These are phyloP conservation scores for Diaporthe velutina DNA, from an alignment of 2,329 filamentous ascomycete species.

Conservation along the genomic window DNA sequence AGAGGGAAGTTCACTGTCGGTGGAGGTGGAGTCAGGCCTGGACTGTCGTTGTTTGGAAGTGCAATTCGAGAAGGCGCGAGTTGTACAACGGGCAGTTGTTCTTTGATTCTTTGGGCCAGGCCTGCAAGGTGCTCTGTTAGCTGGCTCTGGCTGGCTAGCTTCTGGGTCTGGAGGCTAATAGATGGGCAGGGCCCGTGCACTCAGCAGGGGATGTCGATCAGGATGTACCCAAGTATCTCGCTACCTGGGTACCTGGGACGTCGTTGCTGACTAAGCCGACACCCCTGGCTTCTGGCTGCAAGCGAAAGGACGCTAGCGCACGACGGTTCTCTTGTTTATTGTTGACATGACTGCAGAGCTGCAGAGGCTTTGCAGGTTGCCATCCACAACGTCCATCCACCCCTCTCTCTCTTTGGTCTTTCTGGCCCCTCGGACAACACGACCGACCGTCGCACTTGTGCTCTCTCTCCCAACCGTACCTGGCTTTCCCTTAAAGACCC, in stretches of 20 bases:
- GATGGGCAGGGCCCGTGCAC: slow-evolving; percentile 4
- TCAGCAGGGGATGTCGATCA: neutral
- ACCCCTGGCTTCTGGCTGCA: neutral
- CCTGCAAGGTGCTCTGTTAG: neutral
- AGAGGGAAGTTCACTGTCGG: neutral
- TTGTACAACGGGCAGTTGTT: neutral
- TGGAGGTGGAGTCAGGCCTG: neutral
- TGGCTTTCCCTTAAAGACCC: slow-evolving; percentile 9
- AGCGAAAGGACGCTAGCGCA: slow-evolving; percentile 4
- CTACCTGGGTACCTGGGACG: neutral
- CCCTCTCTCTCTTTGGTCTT: neutral
- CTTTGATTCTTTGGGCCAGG: slow-evolving; percentile 2
- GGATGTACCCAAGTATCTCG: neutral
- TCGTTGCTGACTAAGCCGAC: neutral
- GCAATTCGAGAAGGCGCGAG: neutral
- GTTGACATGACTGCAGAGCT: slow-evolving; percentile 18
- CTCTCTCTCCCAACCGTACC: neutral
- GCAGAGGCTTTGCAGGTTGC: slow-evolving; percentile 23
- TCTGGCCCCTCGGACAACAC: slow-evolving; percentile 3
- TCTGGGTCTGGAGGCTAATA: slow-evolving; percentile 2
- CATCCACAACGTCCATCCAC: slow-evolving; percentile 3
- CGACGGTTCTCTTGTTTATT: slow-evolving; percentile 27
- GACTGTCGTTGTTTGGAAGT: neutral
- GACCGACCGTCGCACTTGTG: slow-evolving; percentile 1
- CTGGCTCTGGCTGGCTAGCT: neutral